Base-by-base conservation (phyloP, 306 rosid genomes). In the Cucurbita argyrosperma region DNA sequence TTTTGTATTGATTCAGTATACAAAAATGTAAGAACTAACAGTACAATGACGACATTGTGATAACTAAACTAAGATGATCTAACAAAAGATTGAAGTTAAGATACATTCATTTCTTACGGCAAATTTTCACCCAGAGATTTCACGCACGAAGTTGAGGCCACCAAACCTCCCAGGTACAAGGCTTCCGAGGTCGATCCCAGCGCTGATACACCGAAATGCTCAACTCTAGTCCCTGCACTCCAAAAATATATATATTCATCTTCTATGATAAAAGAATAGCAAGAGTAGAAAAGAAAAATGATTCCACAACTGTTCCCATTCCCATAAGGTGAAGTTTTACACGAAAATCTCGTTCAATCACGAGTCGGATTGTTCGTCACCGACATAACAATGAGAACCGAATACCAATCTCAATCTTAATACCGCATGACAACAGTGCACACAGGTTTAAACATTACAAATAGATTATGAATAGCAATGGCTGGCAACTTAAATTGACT, bases 161-260 rank as follows among this genome's bases (percentile, higher is more conserved):
- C 35, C 35, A 30, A 43, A 6, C 18, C 10, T 42, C 71, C 1
- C 73, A 5, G 56, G 40, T 35, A 21, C 38, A 16, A 11, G 54
- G 54, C 16, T 43, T 66, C 39, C 55, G 11, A 5, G n/a, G 46
- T 14, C 26, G 6, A 70, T 30, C 60, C 9, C 54, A 23, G 40
- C 15, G 4, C 35, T 30, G 35, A 30, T 30, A 30, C 35, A 30
- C 35, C 35, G 4, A 30, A 30, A 30, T 2, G 35, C 47, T 70
- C 23, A 0, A 69, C 19, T 47, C 74, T 70, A 70, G 45, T 70
- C 74, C 74, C 74, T 70, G 74, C 59, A 69, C 1, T 23, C 59
- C 59, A 69, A 18, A 26, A 69, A 50, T 2, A 50, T 21, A 5
- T 8, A 30, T 35, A 68, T 69, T 49, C 26, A 69, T 47, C 21